phyloP scores from a whole-genome alignment of 2,329 filamentous ascomycete species.

The Colletotrichum shisoi region DNA sequence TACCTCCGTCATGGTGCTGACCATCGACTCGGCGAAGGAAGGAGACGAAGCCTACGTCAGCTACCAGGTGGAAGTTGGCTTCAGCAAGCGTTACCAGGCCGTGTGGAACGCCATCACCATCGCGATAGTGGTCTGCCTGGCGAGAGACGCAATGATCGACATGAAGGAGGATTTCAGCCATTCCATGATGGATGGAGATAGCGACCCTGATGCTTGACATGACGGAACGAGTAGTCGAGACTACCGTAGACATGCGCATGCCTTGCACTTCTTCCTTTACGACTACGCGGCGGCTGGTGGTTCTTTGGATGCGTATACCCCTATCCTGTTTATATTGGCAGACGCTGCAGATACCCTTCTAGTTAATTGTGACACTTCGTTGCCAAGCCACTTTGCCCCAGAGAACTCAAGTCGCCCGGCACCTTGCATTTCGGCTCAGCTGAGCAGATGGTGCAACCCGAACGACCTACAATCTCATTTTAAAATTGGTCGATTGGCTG shows the following conservation, averaged over 20 bases:
- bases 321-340: constrained; percentile 12
- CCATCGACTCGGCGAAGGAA: constrained; percentile 50
- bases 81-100: constrained; percentile 51
- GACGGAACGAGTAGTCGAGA: constrained; percentile 11
- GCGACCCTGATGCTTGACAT: constrained; percentile 51
- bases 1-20: constrained; percentile 52
- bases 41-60: constrained; percentile 50
- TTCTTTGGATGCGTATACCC: constrained; percentile 35
- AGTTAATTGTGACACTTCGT: constrained; percentile 4
- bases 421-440: constrained; percentile 2
- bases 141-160: constrained; percentile 51
- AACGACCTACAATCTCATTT: constrained; percentile 14
- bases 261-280: not conserved
- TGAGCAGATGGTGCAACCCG: constrained; percentile 6
- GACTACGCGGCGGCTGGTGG: constrained; percentile 7
- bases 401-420: not conserved
- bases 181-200: constrained; percentile 45
- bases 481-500: constrained; percentile 19
- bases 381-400: not conserved
- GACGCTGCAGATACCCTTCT: constrained; percentile 29
- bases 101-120: constrained; percentile 57
- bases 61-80: constrained; percentile 54
- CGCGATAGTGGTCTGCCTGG: constrained; percentile 52
- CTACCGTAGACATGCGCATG: not conserved
- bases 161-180: constrained; percentile 50